A percentile compares a stretch with the other conserved stretches of the same genome.
Conservation (phyloP, 2,329 filamentous ascomycete species). For the Xylaria multiplex region DNA sequence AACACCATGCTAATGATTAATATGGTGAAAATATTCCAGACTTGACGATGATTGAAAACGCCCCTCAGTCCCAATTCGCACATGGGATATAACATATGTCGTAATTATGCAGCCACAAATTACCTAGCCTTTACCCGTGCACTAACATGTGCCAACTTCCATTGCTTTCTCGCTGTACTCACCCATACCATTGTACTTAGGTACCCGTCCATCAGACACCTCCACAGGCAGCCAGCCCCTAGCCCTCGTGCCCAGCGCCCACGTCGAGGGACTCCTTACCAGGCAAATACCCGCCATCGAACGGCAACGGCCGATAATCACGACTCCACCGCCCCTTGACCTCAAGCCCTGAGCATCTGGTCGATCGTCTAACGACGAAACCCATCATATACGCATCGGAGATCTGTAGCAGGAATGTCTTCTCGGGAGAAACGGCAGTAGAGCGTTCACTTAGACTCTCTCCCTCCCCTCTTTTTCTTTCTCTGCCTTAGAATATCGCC, state of each 20-base stretch:
- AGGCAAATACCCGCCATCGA: slow-evolving; percentile 76
- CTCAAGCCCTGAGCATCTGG: slow-evolving; percentile 63
- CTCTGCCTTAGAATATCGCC: slow-evolving; percentile 55
- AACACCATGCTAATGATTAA: no score
- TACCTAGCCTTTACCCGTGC: no score
- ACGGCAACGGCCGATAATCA: slow-evolving; percentile 74
- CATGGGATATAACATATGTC: no score
- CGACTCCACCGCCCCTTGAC: slow-evolving; percentile 75
- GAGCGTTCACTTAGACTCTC: slow-evolving; percentile 66
- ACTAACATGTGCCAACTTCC: slow-evolving; percentile 47
- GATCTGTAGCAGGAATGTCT: slow-evolving; percentile 80
- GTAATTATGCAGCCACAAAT: no score
- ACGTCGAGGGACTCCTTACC: slow-evolving; percentile 71
- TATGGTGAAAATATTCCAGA: no score
- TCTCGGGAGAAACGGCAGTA: slow-evolving; percentile 68
- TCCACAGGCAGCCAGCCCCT: slow-evolving; percentile 74
- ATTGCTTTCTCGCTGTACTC: slow-evolving; percentile 63
- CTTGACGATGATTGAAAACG: no score
- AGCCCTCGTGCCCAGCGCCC: slow-evolving; percentile 73
- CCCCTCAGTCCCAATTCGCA: no score
- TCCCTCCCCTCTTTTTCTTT: slow-evolving; percentile 60
- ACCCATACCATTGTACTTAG: slow-evolving; percentile 56
- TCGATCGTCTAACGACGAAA: slow-evolving; percentile 62
- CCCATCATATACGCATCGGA: slow-evolving; percentile 75
- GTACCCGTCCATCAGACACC: slow-evolving; percentile 72